These are phyloP conservation scores for Nakataea oryzae DNA, from an alignment of 2,329 filamentous ascomycete genomes.

Conservation along the genomic window DNA sequence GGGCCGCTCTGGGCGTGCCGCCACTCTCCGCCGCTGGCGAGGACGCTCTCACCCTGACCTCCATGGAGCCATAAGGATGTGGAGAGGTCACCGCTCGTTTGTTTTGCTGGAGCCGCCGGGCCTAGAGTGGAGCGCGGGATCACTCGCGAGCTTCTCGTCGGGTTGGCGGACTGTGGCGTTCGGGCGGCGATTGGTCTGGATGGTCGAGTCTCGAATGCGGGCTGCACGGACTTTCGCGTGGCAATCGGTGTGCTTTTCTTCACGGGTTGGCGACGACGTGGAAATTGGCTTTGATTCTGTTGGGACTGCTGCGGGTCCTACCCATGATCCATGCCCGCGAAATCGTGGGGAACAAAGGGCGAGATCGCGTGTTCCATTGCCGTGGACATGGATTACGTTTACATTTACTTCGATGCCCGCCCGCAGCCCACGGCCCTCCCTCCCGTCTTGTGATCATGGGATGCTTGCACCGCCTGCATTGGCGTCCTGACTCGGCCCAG, in stretches of 20 bases:
- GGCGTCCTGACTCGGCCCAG: not conserved
- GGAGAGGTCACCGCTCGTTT: not conserved
- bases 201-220: not conserved
- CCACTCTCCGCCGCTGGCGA: not conserved
- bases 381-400: not conserved
- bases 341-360: not conserved
- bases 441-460: not conserved
- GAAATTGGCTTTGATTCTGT: not conserved
- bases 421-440: no score
- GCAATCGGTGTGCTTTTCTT: no score
- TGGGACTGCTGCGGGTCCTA: not conserved
- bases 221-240: no score
- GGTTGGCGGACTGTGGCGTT: not conserved
- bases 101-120: no score
- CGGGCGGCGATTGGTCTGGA: no score
- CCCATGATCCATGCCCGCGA: not conserved
- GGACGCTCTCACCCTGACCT: slow-evolving; percentile 4
- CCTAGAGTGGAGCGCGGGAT: not conserved
- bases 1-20: not conserved
- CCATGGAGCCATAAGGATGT: slow-evolving; percentile 6
- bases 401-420: no score
- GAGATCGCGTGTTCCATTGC: not conserved
- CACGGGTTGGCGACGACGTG: not conserved
- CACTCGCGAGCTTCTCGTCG: not conserved
- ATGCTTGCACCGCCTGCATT: not conserved